These are phyloP conservation scores for Cryptosporidium viatorum DNA, from an alignment of 169 alveolate species.

Conservation along the genomic window DNA sequence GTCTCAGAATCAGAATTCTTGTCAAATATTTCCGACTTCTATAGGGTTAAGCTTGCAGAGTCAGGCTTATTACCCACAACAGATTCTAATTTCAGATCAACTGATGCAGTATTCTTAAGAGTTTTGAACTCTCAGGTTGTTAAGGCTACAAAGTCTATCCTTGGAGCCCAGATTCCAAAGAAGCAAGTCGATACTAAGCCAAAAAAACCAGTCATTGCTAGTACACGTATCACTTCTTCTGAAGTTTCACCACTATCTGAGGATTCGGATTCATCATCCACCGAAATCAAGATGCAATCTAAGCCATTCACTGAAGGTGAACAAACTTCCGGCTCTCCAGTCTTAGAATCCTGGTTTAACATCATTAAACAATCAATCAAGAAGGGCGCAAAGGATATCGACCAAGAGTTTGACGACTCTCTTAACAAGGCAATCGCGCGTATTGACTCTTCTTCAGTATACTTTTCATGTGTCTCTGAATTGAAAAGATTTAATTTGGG, in stretches of 20 bases:
- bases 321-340: not conserved
- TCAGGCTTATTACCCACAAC: not conserved
- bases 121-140: not conserved
- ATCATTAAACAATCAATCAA: conserved; percentile 7
- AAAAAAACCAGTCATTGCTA: not conserved
- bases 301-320: not conserved
- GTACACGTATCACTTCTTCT: conserved; percentile 8
- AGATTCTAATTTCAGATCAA: not conserved
- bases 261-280: not conserved
- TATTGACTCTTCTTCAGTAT: conserved; percentile 6
- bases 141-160: not conserved
- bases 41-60: not conserved
- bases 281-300: not conserved
- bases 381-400: not conserved
- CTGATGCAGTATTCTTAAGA: not conserved
- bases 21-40: not conserved
- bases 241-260: conserved; percentile 15
- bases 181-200: not conserved
- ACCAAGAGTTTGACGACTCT: conserved; percentile 1
- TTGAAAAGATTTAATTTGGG: not conserved
- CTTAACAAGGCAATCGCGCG: not conserved
- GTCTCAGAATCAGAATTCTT: not conserved
- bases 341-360: conserved; percentile 30
- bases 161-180: not conserved
- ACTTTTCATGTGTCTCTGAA: conserved; percentile 12